Evolutionary conservation across 1,139 yeast species (phyloP).

Genomic region (Kodamaea anthophila): DNA sequence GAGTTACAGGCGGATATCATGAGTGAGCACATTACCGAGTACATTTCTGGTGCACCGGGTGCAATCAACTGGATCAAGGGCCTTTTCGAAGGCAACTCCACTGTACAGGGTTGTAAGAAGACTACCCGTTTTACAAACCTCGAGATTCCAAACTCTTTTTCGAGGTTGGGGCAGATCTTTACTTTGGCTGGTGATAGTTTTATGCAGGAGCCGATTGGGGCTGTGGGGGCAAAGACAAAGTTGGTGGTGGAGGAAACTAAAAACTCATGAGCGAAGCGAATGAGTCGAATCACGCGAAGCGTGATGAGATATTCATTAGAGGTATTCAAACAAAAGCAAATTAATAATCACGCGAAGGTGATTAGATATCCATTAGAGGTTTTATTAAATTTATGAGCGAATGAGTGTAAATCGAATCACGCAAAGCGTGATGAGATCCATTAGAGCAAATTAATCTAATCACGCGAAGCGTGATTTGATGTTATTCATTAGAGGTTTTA

Average conservation of each 20-base stretch:
- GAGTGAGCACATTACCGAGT: conserved; percentile 11
- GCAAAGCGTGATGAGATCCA: too few relatives aligned
- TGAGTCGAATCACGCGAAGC: too few relatives aligned
- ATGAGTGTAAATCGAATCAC: too few relatives aligned
- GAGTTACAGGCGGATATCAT: conserved; percentile 6
- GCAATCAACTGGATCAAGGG: conserved; percentile 15
- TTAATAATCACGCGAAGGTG: too few relatives aligned
- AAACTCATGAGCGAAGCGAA: too few relatives aligned
- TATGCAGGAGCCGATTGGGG: conserved; percentile 6
- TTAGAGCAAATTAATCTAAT: too few relatives aligned
- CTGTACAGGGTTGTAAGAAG: conserved; percentile 23
- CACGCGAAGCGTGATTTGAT: too few relatives aligned
- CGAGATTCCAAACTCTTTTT: conserved; percentile 10
- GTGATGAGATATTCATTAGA: too few relatives aligned
- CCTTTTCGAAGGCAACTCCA: conserved; percentile 14
- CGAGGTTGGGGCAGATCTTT: conserved; percentile 2
- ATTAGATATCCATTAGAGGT: too few relatives aligned
- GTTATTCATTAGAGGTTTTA: too few relatives aligned
- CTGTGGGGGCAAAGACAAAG: conserved; percentile 1
- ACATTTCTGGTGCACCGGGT: conserved; percentile 14
- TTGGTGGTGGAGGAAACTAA: conserved; percentile 2
- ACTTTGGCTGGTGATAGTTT: conserved; percentile 2
- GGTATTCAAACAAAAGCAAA: too few relatives aligned
- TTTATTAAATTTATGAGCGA: too few relatives aligned
- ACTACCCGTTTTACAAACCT: conserved; percentile 19